Evolutionary conservation across 1,284 basidiomycete species (phyloP), one percentile per base, ranked within the genome.

Genomic region (Melampsora americana): DNA sequence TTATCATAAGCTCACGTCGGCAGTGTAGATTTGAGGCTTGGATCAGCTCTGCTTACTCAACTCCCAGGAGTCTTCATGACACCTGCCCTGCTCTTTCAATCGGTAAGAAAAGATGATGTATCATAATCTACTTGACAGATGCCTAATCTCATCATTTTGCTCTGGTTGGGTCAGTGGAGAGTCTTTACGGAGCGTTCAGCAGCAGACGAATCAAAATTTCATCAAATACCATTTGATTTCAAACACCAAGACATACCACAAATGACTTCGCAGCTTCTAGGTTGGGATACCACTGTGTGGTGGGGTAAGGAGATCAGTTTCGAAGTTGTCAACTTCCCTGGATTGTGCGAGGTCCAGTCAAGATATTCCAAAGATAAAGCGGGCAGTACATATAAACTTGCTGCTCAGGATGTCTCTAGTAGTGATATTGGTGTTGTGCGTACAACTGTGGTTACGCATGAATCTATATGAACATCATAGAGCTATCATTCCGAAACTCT

Each of bases 131-230:
- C 6, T 12, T 42, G 11, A 42, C 39, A 12, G n/a, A n/a, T n/a
- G n/a, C n/a, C n/a, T n/a, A n/a, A n/a, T n/a, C n/a, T 42, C 39
- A 42, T 42, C 1, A 42, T 1, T 42, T 42, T 5, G 39, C 5
- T 42, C 6, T 5, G 6, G 1, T 1, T 9, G 1, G 6, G 6
- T 9, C 39, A 42, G 39, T 42, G 39, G 39, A 3, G 53, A 23
- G n/a, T 56, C 26, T n/a, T 56, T 1, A 56, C 53, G 7, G 53
- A 56, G 53, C 53, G 53, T 7, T 56, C 53, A n/a, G n/a, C n/a
- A n/a, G n/a, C n/a, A 56, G 53, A 56, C 14, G 53, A 56, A 56
- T 56, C 53, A 56, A 28, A n/a, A 23, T 56, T 56, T 56, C 26
- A 28, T 7, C 53, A 56, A 56, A 18, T 56, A 6, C 26, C 26